phyloP scores from a whole-genome alignment of 2,329 filamentous ascomycete species.

The Alternaria ethzedia region DNA sequence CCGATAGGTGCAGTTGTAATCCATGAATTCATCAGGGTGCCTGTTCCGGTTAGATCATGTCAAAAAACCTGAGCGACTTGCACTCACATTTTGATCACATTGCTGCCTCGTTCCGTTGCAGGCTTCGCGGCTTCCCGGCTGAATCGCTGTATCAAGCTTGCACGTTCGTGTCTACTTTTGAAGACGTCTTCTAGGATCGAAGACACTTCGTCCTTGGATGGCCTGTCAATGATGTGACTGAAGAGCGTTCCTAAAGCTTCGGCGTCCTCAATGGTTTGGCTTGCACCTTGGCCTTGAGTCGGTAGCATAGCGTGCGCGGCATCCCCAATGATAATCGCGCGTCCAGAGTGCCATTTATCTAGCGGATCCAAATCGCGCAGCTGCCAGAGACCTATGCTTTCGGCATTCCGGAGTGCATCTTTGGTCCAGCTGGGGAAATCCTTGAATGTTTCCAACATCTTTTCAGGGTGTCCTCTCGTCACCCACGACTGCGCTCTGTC shows the following conservation, averaged over 20 bases:
- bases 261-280: slow-evolving; percentile 60
- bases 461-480: slow-evolving; percentile 43
- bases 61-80: not conserved
- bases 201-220: not conserved
- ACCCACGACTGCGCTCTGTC: slow-evolving; percentile 51
- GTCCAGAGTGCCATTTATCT: slow-evolving; percentile 53
- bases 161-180: slow-evolving; percentile 41
- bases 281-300: slow-evolving; percentile 61
- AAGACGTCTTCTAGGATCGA: slow-evolving; percentile 12
- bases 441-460: slow-evolving; percentile 50
- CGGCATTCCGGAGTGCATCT: slow-evolving; percentile 38
- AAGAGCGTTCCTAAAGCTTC: slow-evolving; percentile 51
- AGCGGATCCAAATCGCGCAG: slow-evolving; percentile 54
- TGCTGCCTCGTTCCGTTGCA: slow-evolving; percentile 43
- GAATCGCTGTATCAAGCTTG: slow-evolving; percentile 51
- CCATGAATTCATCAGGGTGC: slow-evolving; percentile 50
- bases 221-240: not conserved
- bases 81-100: slow-evolving; percentile 42
- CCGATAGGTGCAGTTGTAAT: slow-evolving; percentile 50
- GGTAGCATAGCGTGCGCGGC: slow-evolving; percentile 59
- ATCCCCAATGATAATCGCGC: slow-evolving; percentile 63
- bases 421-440: slow-evolving; percentile 53
- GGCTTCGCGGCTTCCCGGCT: slow-evolving; percentile 53
- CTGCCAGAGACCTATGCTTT: slow-evolving; percentile 54
- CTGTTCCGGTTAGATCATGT: not conserved